Evolutionary conservation across 108 stramenopile genomes (phyloP).

Genomic region (Cyclotella atomus): DNA sequence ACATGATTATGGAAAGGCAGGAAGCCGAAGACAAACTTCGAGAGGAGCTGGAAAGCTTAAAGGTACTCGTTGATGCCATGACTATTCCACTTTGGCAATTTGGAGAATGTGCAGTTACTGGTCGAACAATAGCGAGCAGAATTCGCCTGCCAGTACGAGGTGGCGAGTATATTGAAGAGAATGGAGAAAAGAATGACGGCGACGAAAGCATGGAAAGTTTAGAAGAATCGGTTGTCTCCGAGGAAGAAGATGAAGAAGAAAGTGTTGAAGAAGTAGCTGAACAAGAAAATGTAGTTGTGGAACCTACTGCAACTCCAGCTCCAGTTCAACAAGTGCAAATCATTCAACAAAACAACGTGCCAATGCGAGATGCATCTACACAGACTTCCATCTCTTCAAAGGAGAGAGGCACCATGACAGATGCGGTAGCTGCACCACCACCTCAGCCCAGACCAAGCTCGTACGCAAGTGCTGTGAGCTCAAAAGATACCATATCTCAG

Average conservation of each 20-base stretch:
- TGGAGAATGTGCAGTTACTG: conserved; percentile 60
- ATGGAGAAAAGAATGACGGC: conserved; percentile 34
- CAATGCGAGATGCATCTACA: conserved; percentile 49
- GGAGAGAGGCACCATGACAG: conserved; percentile 45
- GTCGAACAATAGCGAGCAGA: conserved; percentile 46
- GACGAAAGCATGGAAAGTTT: conserved; percentile 36
- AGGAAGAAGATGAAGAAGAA: conserved; percentile 48
- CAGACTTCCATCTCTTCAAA: conserved; percentile 29
- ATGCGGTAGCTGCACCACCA: conserved; percentile 3
- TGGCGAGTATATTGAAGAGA: conserved; percentile 19
- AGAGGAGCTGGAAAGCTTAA: conserved; percentile 63
- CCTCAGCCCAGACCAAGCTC: not conserved
- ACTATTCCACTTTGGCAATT: conserved; percentile 82
- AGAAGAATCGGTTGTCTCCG: conserved; percentile 43
- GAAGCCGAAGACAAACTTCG: conserved; percentile 63
- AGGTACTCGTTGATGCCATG: conserved; percentile 72
- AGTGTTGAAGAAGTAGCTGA: conserved; percentile 32
- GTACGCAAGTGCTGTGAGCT: conserved; percentile 5
- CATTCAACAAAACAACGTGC: conserved; percentile 30
- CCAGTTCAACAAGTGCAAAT: conserved; percentile 25
- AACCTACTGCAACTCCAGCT: not conserved
- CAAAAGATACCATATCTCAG: not conserved
- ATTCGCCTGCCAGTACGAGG: conserved; percentile 40
- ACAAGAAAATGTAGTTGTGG: not conserved
- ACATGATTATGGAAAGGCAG: conserved; percentile 61